phyloP scores from a whole-genome alignment of 768 basidiomycete genomes.

The Suillus variegatus region DNA sequence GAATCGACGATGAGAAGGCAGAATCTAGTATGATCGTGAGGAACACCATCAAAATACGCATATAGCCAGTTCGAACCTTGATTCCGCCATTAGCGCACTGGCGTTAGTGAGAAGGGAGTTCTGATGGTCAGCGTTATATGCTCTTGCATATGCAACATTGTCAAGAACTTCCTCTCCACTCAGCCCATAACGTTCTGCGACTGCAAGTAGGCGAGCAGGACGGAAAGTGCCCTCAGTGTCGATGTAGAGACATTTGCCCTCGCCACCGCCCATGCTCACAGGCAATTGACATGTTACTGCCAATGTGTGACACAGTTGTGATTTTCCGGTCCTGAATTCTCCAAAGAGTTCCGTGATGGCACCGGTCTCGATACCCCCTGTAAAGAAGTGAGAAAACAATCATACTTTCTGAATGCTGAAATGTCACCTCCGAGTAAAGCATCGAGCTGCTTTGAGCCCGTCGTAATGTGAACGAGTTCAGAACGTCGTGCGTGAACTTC shows the following conservation, averaged over 20 bases:
- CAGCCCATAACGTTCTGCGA: slow-evolving; percentile 94
- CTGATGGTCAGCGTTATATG: slow-evolving; percentile 99
- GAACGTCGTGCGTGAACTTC: slow-evolving; percentile 94
- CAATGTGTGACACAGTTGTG: slow-evolving; percentile 96
- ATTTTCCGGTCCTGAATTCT: slow-evolving; percentile 98
- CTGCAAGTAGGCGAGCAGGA: slow-evolving; percentile 90
- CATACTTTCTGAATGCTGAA: background rate
- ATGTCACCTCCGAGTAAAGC: slow-evolving; percentile 84
- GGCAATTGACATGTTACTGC: slow-evolving; percentile 98
- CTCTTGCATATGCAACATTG: slow-evolving; percentile 97
- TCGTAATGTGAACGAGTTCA: slow-evolving; percentile 95
- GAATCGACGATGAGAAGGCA: slow-evolving; percentile 96
- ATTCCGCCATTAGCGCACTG: slow-evolving; percentile 99
- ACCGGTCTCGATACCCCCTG: slow-evolving; percentile 96
- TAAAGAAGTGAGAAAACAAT: slow-evolving; percentile 16
- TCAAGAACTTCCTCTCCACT: slow-evolving; percentile 98
- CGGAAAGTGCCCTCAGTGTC: slow-evolving; percentile 99
- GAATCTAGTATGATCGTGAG: slow-evolving; percentile 57
- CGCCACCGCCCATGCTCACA: slow-evolving; percentile 96
- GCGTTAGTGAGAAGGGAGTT: slow-evolving; percentile 86
- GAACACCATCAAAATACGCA: slow-evolving; percentile 16
- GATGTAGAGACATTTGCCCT: slow-evolving; percentile 98
- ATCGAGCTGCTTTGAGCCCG: slow-evolving; percentile 95
- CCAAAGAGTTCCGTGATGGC: slow-evolving; percentile 98
- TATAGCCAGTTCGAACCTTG: slow-evolving; percentile 58